These are phyloP conservation scores for Komagataea norvegica DNA, from an alignment of 1,139 yeast genomes.

Conservation along the genomic window DNA sequence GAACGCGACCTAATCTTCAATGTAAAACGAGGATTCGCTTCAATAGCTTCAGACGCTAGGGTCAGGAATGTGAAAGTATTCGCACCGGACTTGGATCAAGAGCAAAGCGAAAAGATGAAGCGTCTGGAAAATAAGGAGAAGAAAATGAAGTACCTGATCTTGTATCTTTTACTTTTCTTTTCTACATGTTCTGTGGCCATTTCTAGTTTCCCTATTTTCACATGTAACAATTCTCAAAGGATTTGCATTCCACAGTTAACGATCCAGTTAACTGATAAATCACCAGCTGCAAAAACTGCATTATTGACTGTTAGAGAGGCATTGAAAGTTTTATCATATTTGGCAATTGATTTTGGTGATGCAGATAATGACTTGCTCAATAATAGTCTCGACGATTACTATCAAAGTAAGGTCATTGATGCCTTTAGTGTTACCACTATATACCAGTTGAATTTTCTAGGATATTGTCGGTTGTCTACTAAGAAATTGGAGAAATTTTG, in stretches of 20 bases:
- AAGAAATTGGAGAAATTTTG: slow-evolving; percentile 30
- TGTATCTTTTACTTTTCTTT: slow-evolving; percentile 5
- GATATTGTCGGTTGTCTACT: slow-evolving; percentile 43
- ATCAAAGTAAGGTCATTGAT: slow-evolving; percentile 33
- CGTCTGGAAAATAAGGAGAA: slow-evolving; percentile 1
- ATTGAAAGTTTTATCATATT: slow-evolving; percentile 46
- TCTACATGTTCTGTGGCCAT: slow-evolving; percentile 7
- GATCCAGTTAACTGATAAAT: slow-evolving; percentile 36
- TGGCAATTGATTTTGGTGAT: slow-evolving; percentile 49
- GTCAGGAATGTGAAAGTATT: too few species aligned
- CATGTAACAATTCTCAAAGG: slow-evolving; percentile 27
- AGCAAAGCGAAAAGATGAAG: too few species aligned
- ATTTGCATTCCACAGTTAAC: slow-evolving; percentile 45
- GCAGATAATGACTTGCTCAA: slow-evolving; percentile 22
- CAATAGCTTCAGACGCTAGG: too few species aligned
- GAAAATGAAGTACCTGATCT: neutral
- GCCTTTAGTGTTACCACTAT: slow-evolving; percentile 40
- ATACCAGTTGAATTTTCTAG: slow-evolving; percentile 43
- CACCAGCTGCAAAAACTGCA: slow-evolving; percentile 35
- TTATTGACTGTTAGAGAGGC: slow-evolving; percentile 44
- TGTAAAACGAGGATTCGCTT: neutral
- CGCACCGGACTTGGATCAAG: too few species aligned
- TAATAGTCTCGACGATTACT: slow-evolving; percentile 22
- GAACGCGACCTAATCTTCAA: neutral
- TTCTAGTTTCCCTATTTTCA: slow-evolving; percentile 27